Percentiles rank a stretch among this genome's conserved stretches.
Evolutionary conservation across 352 stramenopile species (phyloP).

Genomic region (Globisporangium viniferum): DNA sequence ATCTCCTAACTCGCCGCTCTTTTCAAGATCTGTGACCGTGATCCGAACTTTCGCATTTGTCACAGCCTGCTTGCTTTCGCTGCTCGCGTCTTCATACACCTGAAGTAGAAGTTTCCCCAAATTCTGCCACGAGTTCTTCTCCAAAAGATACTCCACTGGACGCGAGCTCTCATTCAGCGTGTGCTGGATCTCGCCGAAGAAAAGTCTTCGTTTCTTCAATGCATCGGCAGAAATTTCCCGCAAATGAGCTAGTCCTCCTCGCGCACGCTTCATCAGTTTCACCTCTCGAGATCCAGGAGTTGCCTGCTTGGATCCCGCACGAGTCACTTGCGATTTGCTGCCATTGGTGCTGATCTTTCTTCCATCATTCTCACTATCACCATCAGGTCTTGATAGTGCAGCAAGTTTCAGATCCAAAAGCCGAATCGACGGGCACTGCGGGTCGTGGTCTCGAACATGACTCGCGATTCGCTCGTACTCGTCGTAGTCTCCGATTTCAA

Average conservation of each 20-base stretch:
- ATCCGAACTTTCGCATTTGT: constrained; percentile 28
- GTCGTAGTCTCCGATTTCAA: constrained; percentile 44
- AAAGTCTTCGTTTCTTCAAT: constrained; percentile 31
- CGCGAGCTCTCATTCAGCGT: constrained; percentile 16
- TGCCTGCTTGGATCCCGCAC: background rate
- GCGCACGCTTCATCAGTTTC: constrained; percentile 17
- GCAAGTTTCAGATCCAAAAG: constrained; percentile 25
- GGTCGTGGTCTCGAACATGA: constrained; percentile 45
- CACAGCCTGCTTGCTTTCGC: constrained; percentile 21
- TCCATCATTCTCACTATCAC: background rate
- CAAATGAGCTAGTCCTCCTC: constrained; percentile 9
- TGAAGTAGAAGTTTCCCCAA: constrained; percentile 61
- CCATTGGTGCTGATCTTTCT: background rate
- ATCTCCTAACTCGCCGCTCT: background rate
- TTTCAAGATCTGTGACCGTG: constrained; percentile 13
- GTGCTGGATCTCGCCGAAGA: constrained; percentile 21
- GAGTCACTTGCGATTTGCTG: background rate
- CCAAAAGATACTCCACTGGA: constrained; percentile 37
- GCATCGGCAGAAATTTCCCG: constrained; percentile 7
- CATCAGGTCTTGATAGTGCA: background rate
- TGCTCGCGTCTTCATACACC: constrained; percentile 56
- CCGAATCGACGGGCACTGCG: constrained; percentile 32
- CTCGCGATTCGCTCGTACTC: constrained; percentile 44
- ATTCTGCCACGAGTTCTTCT: constrained; percentile 41
- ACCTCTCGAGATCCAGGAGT: background rate